These are phyloP conservation scores for Coemansia sp. DNA, from an alignment of 192 early-diverging fungal genomes.

Conservation along the genomic window DNA sequence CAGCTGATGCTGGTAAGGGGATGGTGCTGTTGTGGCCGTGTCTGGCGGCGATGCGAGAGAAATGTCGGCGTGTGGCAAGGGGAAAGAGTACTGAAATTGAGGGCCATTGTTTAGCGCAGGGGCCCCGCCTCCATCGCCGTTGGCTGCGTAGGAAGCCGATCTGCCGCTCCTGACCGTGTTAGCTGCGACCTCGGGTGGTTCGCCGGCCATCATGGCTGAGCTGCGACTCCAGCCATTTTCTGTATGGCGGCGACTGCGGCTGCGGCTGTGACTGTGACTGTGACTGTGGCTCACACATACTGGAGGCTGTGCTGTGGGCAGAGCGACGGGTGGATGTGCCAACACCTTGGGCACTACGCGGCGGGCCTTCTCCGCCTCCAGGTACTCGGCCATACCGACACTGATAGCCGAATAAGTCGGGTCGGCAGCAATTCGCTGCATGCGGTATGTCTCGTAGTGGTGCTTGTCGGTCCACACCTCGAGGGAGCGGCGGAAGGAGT, in stretches of 20 bases:
- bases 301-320: background rate
- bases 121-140: background rate
- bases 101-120: background rate
- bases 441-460: slow-evolving; percentile 87
- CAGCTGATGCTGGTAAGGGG: background rate
- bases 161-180: background rate
- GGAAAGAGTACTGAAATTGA: background rate
- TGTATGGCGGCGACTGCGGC: slow-evolving; percentile 1
- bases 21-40: slow-evolving; percentile 7
- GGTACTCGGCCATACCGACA: slow-evolving; percentile 4
- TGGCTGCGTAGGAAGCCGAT: background rate
- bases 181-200: background rate
- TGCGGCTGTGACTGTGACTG: background rate
- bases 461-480: slow-evolving; percentile 77
- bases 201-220: background rate
- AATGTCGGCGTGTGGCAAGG: background rate
- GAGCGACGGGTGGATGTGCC: background rate
- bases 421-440: slow-evolving; percentile 25
- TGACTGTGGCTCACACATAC: background rate
- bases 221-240: slow-evolving; percentile 3
- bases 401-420: slow-evolving; percentile 10
- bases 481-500: slow-evolving; percentile 88
- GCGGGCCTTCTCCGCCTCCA: slow-evolving; percentile 11
- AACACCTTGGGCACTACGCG: background rate
- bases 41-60: slow-evolving; percentile 17